These are phyloP conservation scores for Sisymbrium irio DNA, from an alignment of 345 rosid species.

Conservation along the genomic window DNA sequence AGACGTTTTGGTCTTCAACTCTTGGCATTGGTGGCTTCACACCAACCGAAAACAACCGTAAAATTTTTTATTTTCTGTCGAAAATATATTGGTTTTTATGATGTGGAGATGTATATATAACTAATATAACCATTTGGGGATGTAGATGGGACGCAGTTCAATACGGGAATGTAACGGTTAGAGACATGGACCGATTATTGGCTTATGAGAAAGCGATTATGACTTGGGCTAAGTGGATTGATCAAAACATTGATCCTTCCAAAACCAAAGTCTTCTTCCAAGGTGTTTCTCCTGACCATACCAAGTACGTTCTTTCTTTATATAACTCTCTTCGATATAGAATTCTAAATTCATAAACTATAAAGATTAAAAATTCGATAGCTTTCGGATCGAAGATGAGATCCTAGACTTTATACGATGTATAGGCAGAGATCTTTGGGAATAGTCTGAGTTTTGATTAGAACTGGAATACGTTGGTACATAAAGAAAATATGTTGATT, in stretches of 20 bases:
- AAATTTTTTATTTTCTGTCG: background rate
- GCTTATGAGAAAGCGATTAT: conserved; percentile 61
- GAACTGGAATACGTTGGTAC: no score
- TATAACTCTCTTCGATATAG: background rate
- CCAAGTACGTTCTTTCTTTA: conserved; percentile 32
- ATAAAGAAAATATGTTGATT: no score
- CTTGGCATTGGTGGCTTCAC: conserved; percentile 99
- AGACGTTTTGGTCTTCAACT: conserved; percentile 61
- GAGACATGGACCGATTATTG: conserved; percentile 58
- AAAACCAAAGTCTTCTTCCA: conserved; percentile 63
- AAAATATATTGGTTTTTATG: background rate
- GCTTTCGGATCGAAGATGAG: background rate
- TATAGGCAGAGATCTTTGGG: no score
- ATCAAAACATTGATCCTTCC: conserved; percentile 39
- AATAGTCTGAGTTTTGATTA: background rate
- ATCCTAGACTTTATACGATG: background rate
- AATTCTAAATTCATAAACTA: background rate
- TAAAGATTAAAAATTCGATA: background rate
- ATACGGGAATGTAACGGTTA: conserved; percentile 28
- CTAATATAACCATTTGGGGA: conserved; percentile 1
- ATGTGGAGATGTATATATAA: background rate
- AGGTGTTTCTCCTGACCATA: conserved; percentile 74
- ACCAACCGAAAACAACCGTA: conserved; percentile 72
- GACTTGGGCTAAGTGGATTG: conserved; percentile 76
- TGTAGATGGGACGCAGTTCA: conserved; percentile 63